Percentiles rank a stretch among this genome's conserved stretches.
Evolutionary conservation across 768 basidiomycete genomes (phyloP).

Genomic region (Lepiota venenata): DNA sequence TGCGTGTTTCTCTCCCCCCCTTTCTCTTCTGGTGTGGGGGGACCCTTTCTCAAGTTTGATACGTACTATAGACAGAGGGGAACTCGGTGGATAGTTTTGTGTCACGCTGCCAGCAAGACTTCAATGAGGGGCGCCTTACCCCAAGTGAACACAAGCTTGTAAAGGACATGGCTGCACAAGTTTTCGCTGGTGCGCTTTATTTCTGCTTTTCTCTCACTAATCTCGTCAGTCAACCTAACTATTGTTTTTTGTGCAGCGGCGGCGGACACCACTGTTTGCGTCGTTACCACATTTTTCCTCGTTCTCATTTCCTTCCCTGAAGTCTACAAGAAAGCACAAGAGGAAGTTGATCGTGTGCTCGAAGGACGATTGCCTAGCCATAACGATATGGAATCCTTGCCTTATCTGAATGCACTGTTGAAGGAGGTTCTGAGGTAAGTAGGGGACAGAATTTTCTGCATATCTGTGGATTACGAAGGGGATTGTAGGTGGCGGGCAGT

Average conservation of each 20-base stretch:
- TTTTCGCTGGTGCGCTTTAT: too few species aligned
- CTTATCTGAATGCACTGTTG: constrained; percentile 16
- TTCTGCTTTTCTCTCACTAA: too few species aligned
- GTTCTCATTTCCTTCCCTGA: constrained; percentile 15
- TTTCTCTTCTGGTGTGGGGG: too few species aligned
- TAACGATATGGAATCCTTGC: constrained; percentile 12
- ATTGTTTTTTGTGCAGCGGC: constrained; percentile 8
- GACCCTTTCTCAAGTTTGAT: too few species aligned
- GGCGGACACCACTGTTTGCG: constrained; percentile 15
- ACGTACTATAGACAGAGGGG: too few species aligned
- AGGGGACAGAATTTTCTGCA: background rate
- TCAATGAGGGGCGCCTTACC: too few species aligned
- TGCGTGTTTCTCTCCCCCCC: too few species aligned
- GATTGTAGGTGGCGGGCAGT: constrained; percentile 3
- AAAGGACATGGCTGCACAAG: too few species aligned
- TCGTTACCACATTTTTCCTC: constrained; percentile 15
- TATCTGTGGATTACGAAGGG: background rate
- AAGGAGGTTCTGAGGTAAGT: constrained; percentile 17
- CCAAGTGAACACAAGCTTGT: too few species aligned
- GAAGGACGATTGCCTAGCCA: constrained; percentile 15
- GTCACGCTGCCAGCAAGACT: too few species aligned
- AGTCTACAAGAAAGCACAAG: constrained; percentile 16
- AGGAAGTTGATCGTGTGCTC: constrained; percentile 21
- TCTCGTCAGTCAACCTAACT: too few species aligned
- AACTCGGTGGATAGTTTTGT: too few species aligned